Evolutionary conservation across 2,329 filamentous ascomycete genomes (phyloP).

Genomic region (Scedosporium minutisporum): DNA sequence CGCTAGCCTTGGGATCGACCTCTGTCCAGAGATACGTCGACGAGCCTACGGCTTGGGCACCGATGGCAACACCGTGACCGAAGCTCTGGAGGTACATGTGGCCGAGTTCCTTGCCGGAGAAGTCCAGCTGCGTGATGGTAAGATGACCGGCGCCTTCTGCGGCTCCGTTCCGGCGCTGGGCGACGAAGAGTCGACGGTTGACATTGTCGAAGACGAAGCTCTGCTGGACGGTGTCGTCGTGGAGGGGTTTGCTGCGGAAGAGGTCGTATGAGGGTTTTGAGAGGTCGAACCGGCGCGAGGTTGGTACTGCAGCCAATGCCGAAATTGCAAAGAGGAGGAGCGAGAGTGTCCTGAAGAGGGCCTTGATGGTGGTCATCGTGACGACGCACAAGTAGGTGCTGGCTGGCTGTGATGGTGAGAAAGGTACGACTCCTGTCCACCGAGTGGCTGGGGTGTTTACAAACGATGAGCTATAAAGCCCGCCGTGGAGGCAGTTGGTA

Average conservation of each 20-base stretch:
- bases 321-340: background rate
- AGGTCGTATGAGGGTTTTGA: constrained; percentile 7
- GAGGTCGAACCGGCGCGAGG: constrained; percentile 6
- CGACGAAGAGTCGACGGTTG: constrained; percentile 9
- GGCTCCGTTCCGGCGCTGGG: constrained; percentile 6
- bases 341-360: background rate
- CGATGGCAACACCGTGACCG: constrained; percentile 9
- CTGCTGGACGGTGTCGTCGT: constrained; percentile 8
- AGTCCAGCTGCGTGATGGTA: constrained; percentile 8
- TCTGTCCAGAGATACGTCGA: constrained; percentile 9
- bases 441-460: too few relatives aligned
- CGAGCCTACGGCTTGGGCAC: constrained; percentile 5
- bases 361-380: too few relatives aligned
- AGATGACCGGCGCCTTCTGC: constrained; percentile 4
- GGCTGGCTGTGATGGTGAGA: too few relatives aligned
- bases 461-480: too few relatives aligned
- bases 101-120: constrained; percentile 7
- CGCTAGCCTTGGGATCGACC: constrained; percentile 1
- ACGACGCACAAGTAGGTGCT: too few relatives aligned
- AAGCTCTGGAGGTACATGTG: constrained; percentile 8
- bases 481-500: too few relatives aligned
- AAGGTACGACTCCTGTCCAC: too few relatives aligned
- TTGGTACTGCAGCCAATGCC: background rate
- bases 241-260: constrained; percentile 8
- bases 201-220: constrained; percentile 9